phyloP scores from a whole-genome alignment of 2,329 filamentous ascomycete genomes.

The Aspergillus costaricaensis region DNA sequence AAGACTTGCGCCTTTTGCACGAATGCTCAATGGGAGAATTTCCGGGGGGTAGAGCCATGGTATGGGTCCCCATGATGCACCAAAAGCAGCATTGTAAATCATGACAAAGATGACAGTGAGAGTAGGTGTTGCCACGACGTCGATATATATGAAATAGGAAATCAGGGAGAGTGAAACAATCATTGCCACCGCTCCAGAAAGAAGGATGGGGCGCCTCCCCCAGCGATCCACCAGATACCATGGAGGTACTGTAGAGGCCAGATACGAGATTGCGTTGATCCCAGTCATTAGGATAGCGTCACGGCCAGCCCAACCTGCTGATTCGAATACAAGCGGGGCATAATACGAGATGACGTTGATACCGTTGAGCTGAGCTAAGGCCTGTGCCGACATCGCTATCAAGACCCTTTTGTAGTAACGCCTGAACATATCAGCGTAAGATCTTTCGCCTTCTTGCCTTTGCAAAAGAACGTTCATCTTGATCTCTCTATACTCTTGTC shows the following conservation, averaged over 20 bases:
- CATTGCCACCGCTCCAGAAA: conserved; percentile 90
- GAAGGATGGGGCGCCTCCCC: conserved; percentile 83
- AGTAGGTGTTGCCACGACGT: conserved; percentile 72
- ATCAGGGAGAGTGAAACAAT: conserved; percentile 82
- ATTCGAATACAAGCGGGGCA: conserved; percentile 92
- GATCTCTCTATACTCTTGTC: conserved; percentile 96
- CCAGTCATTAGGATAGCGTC: conserved; percentile 95
- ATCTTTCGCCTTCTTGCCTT: conserved; percentile 90
- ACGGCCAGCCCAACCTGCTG: conserved; percentile 91
- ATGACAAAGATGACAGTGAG: conserved; percentile 94
- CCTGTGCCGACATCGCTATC: conserved; percentile 98
- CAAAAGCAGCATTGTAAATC: conserved; percentile 97
- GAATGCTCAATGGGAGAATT: conserved; percentile 93
- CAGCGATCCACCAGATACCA: conserved; percentile 96
- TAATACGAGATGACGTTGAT: conserved; percentile 99
- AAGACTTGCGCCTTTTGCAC: conserved; percentile 93
- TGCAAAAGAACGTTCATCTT: conserved; percentile 96
- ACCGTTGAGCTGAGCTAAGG: conserved; percentile 91
- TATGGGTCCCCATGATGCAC: conserved; percentile 96
- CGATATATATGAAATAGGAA: conserved; percentile 92
- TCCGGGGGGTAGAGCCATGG: conserved; percentile 99
- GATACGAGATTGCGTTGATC: conserved; percentile 89
- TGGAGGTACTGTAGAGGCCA: conserved; percentile 87
- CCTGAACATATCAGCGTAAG: conserved; percentile 92
- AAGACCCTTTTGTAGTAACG: conserved; percentile 90